These are phyloP conservation scores for Stephanodiscus minutulus DNA, from an alignment of 108 stramenopile species.

Conservation along the genomic window DNA sequence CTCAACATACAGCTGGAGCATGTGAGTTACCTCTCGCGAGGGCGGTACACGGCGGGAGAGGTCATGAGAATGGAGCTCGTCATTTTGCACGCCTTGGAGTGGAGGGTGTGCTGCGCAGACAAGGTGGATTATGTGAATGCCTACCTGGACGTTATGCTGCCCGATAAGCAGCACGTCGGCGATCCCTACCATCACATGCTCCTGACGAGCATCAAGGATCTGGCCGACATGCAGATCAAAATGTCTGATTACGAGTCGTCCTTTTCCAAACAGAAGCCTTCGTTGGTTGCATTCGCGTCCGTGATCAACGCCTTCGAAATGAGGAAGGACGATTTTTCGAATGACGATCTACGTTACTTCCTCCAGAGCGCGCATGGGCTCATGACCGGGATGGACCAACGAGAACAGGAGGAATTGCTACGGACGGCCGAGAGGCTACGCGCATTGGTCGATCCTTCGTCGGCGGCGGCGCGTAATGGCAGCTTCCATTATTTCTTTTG, in stretches of 20 bases:
- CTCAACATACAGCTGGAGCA: constrained; percentile 41
- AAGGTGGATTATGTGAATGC: constrained; percentile 41
- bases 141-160: constrained; percentile 30
- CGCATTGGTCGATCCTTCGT: constrained; percentile 14
- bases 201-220: constrained; percentile 11
- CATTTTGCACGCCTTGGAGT: constrained; percentile 33
- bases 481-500: neutral
- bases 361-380: constrained; percentile 7
- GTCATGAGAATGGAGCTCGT: constrained; percentile 40
- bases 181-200: neutral
- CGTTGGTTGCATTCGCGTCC: constrained; percentile 46
- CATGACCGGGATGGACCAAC: constrained; percentile 7
- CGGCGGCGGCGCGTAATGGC: neutral
- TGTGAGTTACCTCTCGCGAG: constrained; percentile 46
- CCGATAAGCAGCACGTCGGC: neutral
- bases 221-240: constrained; percentile 44
- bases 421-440: constrained; percentile 19
- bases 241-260: constrained; percentile 41
- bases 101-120: constrained; percentile 33
- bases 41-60: constrained; percentile 35
- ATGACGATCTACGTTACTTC: constrained; percentile 3
- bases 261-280: constrained; percentile 22
- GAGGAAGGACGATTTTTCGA: constrained; percentile 25
- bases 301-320: constrained; percentile 42
- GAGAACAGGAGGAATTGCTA: constrained; percentile 15